Conservation (phyloP, 2,329 filamentous ascomycete species). For the Albophoma yamanashiensis region DNA sequence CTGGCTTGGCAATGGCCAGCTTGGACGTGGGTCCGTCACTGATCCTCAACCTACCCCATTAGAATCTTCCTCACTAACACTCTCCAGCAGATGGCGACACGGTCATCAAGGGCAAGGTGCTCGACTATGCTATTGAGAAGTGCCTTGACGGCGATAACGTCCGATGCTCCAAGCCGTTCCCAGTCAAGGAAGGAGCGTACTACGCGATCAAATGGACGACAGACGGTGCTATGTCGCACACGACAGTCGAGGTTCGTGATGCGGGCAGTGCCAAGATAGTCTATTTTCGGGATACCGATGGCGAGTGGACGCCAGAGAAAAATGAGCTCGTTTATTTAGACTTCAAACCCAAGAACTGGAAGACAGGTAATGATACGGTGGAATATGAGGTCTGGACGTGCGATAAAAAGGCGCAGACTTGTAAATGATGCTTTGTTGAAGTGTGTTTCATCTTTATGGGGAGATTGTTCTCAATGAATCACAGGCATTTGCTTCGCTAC, state of each 20-base stretch:
- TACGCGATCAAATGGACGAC: constrained; percentile 31
- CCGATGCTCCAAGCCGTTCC: constrained; percentile 28
- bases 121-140: constrained; percentile 30
- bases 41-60: background rate
- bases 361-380: constrained; percentile 31
- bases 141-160: constrained; percentile 27
- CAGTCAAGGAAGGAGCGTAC: constrained; percentile 24
- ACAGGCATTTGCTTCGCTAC: too few species aligned
- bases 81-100: constrained; percentile 6
- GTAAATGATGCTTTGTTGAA: background rate
- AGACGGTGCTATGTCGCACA: constrained; percentile 25
- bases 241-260: constrained; percentile 23
- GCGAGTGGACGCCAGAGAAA: constrained; percentile 33
- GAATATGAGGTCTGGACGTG: constrained; percentile 24
- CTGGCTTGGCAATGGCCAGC: constrained; percentile 6
- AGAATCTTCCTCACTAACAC: background rate
- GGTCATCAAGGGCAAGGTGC: constrained; percentile 21
- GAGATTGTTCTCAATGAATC: background rate
- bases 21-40: constrained; percentile 4
- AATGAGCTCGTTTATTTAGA: constrained; percentile 32
- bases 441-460: background rate
- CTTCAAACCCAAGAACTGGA: constrained; percentile 33
- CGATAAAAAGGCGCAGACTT: background rate
- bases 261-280: constrained; percentile 28
- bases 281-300: constrained; percentile 33